phyloP scores from a whole-genome alignment of 805 yeast genomes.

The Pichia heedii region DNA sequence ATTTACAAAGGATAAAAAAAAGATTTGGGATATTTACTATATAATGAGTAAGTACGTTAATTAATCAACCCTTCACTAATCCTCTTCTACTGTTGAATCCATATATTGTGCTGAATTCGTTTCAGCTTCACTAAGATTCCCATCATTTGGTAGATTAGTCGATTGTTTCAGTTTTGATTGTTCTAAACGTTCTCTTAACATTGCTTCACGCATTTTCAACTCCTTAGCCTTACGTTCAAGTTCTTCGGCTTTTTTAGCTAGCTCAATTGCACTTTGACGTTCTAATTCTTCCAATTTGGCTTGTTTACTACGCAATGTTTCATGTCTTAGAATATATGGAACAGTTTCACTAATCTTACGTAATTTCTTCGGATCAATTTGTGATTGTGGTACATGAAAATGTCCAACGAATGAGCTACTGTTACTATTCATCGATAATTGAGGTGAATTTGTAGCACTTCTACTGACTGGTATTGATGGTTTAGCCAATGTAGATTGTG shows the following conservation, averaged over 20 bases:
- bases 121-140: too few relatives aligned
- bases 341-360: constrained; percentile 76
- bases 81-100: too few relatives aligned
- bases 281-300: constrained; percentile 74
- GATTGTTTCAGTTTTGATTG: not conserved
- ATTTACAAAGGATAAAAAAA: too few relatives aligned
- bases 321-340: constrained; percentile 76
- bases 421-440: constrained; percentile 9
- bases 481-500: constrained; percentile 7
- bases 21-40: too few relatives aligned
- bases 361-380: constrained; percentile 47
- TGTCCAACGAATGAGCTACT: constrained; percentile 5
- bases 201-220: constrained; percentile 56
- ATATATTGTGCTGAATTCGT: too few relatives aligned
- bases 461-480: not conserved
- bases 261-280: constrained; percentile 65
- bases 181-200: constrained; percentile 34
- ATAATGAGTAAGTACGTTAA: too few relatives aligned
- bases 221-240: constrained; percentile 68
- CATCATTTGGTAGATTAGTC: too few relatives aligned
- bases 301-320: constrained; percentile 63
- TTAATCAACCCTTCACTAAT: too few relatives aligned
- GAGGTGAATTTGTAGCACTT: constrained; percentile 15
- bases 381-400: constrained; percentile 17
- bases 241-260: constrained; percentile 65